These are phyloP conservation scores for Aureobasidium leucospermi DNA, from an alignment of 2,329 filamentous ascomycete species.

Conservation along the genomic window DNA sequence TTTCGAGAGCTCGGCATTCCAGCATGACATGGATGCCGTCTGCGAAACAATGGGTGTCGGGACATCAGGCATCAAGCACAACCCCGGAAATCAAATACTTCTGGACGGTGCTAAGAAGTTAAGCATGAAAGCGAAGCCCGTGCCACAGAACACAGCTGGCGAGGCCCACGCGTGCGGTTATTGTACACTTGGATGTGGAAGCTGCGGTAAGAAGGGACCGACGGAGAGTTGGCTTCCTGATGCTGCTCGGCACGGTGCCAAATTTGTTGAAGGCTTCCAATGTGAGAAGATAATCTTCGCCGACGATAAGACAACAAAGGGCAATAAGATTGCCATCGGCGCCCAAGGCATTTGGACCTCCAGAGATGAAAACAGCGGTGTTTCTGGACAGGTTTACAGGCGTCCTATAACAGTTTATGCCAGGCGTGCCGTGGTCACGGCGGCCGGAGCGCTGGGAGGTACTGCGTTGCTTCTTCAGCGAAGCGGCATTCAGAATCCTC, in stretches of 20 bases:
- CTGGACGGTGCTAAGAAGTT: slow-evolving; percentile 68
- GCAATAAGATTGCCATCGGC: slow-evolving; percentile 56
- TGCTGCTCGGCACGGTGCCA: slow-evolving; percentile 66
- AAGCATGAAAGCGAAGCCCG: slow-evolving; percentile 60
- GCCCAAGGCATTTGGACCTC: slow-evolving; percentile 70
- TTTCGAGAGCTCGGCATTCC: slow-evolving; percentile 66
- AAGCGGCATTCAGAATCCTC: slow-evolving; percentile 71
- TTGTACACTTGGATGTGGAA: slow-evolving; percentile 53
- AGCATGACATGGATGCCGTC: slow-evolving; percentile 71
- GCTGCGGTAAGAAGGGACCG: slow-evolving; percentile 71
- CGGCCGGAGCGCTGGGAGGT: slow-evolving; percentile 62
- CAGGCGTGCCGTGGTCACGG: slow-evolving; percentile 66
- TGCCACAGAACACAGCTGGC: slow-evolving; percentile 74
- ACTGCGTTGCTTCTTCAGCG: slow-evolving; percentile 69
- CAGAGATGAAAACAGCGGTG: slow-evolving; percentile 55
- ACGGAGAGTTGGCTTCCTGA: slow-evolving; percentile 70
- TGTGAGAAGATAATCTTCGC: slow-evolving; percentile 66
- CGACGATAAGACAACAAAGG: slow-evolving; percentile 32
- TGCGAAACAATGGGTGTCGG: slow-evolving; percentile 72
- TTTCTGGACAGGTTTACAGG: slow-evolving; percentile 43
- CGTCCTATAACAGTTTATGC: slow-evolving; percentile 66
- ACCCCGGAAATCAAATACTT: slow-evolving; percentile 62
- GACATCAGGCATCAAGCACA: slow-evolving; percentile 60
- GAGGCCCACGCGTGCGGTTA: slow-evolving; percentile 65
- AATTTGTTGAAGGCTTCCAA: slow-evolving; percentile 76